Evolutionary conservation across 192 early-diverging fungal genomes (phyloP).

Genomic region (Umbelopsis sp.): DNA sequence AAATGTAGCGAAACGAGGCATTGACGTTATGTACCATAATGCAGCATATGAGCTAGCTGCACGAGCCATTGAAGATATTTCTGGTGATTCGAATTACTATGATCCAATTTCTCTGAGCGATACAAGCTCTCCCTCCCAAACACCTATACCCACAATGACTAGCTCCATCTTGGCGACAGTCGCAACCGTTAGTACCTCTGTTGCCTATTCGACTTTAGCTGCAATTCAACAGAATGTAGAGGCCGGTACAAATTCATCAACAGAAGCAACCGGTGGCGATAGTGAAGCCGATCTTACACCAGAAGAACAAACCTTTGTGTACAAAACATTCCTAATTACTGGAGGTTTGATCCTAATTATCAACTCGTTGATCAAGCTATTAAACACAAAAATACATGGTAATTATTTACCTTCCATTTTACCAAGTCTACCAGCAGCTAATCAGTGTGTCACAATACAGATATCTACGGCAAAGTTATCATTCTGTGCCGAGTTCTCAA

Average conservation of each 20-base stretch:
- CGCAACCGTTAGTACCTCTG: background rate
- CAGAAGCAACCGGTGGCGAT: background rate
- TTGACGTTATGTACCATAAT: background rate
- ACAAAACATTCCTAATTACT: conserved; percentile 40
- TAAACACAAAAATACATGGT: conserved; percentile 42
- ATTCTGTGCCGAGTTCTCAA: conserved; percentile 33
- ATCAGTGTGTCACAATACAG: conserved; percentile 15
- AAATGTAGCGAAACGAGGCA: background rate
- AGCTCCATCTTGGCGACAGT: background rate
- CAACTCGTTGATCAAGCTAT: conserved; percentile 39
- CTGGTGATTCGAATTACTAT: background rate
- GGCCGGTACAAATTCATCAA: background rate
- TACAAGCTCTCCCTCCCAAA: background rate
- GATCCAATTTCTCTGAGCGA: background rate
- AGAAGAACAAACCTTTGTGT: conserved; percentile 38
- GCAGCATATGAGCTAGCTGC: conserved; percentile 19
- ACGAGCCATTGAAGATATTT: conserved; percentile 12
- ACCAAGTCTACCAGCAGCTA: background rate
- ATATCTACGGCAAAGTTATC: conserved; percentile 40
- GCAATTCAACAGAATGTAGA: conserved; percentile 2
- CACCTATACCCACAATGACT: background rate
- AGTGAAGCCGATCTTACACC: conserved; percentile 18
- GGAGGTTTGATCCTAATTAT: conserved; percentile 35
- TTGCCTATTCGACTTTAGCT: background rate
- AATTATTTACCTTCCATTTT: background rate